Conservation (phyloP, 2,329 filamentous ascomycete genomes). For the Escovopsis sp. region DNA sequence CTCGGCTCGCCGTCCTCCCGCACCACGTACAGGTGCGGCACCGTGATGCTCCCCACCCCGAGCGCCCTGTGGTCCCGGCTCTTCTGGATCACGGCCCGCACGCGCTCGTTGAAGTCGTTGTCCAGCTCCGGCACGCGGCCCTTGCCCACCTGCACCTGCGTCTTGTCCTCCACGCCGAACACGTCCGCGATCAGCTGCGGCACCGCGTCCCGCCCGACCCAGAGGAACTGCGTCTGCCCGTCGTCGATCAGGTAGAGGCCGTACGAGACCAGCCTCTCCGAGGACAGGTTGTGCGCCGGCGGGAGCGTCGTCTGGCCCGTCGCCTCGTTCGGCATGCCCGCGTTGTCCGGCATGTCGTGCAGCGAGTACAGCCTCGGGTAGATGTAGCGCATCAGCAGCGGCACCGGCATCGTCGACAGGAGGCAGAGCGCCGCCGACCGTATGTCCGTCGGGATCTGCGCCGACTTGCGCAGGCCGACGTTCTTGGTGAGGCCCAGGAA, state of each 20-base stretch:
- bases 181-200: slow-evolving; percentile 80
- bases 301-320: slow-evolving; percentile 85
- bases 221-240: slow-evolving; percentile 93
- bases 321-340: slow-evolving; percentile 68
- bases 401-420: slow-evolving; percentile 83
- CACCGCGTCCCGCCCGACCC: slow-evolving; percentile 86
- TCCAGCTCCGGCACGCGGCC: slow-evolving; percentile 73
- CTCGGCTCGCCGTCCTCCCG: slow-evolving; percentile 93
- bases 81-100: slow-evolving; percentile 83
- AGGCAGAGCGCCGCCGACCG: slow-evolving; percentile 84
- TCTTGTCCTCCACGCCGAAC: slow-evolving; percentile 74
- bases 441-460: slow-evolving; percentile 87
- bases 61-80: slow-evolving; percentile 74
- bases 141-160: slow-evolving; percentile 83
- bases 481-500: slow-evolving; percentile 96
- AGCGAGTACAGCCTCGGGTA: slow-evolving; percentile 73
- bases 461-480: slow-evolving; percentile 80
- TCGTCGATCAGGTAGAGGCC: slow-evolving; percentile 95
- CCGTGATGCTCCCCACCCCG: slow-evolving; percentile 82
- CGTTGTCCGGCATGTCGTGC: slow-evolving; percentile 92
- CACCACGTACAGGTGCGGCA: slow-evolving; percentile 85
- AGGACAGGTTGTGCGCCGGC: slow-evolving; percentile 71
- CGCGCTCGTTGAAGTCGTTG: slow-evolving; percentile 90
- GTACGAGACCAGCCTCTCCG: slow-evolving; percentile 73
- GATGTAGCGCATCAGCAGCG: slow-evolving; percentile 85